phyloP scores from a whole-genome alignment of 495 filamentous ascomycete species.

The Amorphotheca resinae region DNA sequence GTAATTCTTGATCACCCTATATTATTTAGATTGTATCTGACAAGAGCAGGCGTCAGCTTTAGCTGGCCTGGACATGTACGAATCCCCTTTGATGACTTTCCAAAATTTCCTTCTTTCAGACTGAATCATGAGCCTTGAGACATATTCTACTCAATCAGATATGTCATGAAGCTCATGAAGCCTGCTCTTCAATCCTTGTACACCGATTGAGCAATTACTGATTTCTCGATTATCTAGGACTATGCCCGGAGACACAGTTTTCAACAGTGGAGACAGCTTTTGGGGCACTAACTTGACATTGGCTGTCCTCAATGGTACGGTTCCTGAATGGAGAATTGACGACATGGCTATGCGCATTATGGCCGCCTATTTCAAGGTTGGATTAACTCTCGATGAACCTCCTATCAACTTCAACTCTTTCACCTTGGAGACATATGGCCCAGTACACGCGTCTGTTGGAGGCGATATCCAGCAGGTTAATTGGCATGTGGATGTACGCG shows the following conservation, averaged over 20 bases:
- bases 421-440: constrained; percentile 66
- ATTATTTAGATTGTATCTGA: constrained; percentile 82
- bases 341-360: constrained; percentile 91
- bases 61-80: constrained; percentile 76
- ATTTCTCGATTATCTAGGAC: constrained; percentile 42
- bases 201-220: constrained; percentile 42
- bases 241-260: constrained; percentile 1
- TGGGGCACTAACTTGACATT: constrained; percentile 84
- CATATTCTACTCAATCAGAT: too few species aligned
- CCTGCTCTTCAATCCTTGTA: too few species aligned
- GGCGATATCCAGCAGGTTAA: constrained; percentile 62
- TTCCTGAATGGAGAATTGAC: constrained; percentile 80
- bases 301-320: constrained; percentile 80
- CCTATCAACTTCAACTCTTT: constrained; percentile 86
- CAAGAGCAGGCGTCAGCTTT: constrained; percentile 72
- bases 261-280: constrained; percentile 35
- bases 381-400: constrained; percentile 31
- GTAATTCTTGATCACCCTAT: constrained; percentile 35
- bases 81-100: constrained; percentile 13
- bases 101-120: neutral
- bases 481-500: constrained; percentile 74
- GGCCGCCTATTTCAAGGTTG: constrained; percentile 85
- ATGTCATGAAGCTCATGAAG: too few species aligned
- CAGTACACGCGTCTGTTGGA: constrained; percentile 46
- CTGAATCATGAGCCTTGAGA: too few species aligned